Evolutionary conservation across 108 stramenopile species (phyloP).

Genomic region (Skeletonema potamos): DNA sequence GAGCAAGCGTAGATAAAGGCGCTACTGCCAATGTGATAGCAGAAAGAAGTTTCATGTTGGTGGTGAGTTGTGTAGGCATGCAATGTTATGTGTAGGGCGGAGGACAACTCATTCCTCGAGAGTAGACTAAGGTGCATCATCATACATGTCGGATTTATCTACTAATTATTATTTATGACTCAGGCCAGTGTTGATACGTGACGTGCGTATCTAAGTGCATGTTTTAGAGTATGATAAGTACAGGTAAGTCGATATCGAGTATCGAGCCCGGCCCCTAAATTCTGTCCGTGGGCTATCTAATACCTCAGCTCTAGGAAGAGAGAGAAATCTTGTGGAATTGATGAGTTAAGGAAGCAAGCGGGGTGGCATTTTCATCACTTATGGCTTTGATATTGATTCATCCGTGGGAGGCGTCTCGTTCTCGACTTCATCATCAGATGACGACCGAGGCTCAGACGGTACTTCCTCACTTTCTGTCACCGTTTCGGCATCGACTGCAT

Average conservation of each 20-base stretch:
- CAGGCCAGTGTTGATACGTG: no score
- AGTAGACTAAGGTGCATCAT: background rate
- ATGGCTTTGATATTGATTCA: background rate
- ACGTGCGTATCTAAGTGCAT: no score
- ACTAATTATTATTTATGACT: no score
- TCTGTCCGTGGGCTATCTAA: no score
- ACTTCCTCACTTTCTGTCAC: background rate
- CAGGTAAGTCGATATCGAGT: no score
- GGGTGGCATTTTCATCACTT: background rate
- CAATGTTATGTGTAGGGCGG: background rate
- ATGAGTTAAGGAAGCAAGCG: no score
- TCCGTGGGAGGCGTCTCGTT: background rate
- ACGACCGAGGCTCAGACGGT: background rate
- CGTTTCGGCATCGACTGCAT: background rate
- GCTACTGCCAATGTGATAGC: background rate
- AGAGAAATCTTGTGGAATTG: no score
- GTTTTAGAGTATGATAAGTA: no score
- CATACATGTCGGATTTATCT: no score
- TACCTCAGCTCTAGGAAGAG: no score
- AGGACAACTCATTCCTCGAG: no score
- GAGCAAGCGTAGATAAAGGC: background rate
- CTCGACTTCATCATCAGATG: background rate
- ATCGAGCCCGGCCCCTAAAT: no score
- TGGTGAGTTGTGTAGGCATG: background rate
- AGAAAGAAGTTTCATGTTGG: background rate